A percentile compares a stretch with the other conserved stretches of the same genome.
Conservation (phyloP, 164 flowering plant species). For the Euptelea pleiosperma region DNA sequence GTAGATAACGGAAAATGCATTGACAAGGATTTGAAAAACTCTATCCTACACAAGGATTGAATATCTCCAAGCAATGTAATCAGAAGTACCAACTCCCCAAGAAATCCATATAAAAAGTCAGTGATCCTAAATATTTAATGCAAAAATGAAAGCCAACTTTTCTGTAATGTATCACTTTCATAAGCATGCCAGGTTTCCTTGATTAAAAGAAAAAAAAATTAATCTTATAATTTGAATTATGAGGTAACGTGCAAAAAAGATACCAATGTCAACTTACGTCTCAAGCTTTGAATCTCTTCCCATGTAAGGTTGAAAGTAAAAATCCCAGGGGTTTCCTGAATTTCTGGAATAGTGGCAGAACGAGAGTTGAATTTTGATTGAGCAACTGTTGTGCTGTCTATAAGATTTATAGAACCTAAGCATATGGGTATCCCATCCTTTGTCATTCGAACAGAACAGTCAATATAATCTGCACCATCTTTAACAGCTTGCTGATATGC, state of each 20-base stretch:
- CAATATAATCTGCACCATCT: conserved; percentile 84
- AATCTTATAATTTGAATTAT: too few relatives aligned
- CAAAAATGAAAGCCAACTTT: too few relatives aligned
- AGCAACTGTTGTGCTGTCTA: conserved; percentile 49
- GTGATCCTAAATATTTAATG: too few relatives aligned
- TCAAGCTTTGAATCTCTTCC: conserved; percentile 60
- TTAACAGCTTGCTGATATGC: conserved; percentile 73
- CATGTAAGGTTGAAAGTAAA: conserved; percentile 67
- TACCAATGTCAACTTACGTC: conserved; percentile 51
- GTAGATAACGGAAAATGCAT: too few relatives aligned
- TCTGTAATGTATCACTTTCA: too few relatives aligned
- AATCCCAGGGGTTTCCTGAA: conserved; percentile 42
- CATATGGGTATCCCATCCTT: conserved; percentile 75
- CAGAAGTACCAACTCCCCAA: too few relatives aligned
- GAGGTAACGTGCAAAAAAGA: not conserved
- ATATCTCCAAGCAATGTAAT: too few relatives aligned
- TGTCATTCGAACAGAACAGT: conserved; percentile 86
- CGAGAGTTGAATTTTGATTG: conserved; percentile 37
- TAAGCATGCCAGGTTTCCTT: not conserved
- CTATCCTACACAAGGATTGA: too few relatives aligned
- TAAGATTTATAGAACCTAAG: conserved; percentile 62
- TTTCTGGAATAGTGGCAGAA: conserved; percentile 34
- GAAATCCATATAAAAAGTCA: too few relatives aligned
- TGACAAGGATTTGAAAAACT: too few relatives aligned
- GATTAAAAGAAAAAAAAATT: too few relatives aligned